Conservation (phyloP, 1,284 basidiomycete species). For the Pseudozyma flocculosa region DNA sequence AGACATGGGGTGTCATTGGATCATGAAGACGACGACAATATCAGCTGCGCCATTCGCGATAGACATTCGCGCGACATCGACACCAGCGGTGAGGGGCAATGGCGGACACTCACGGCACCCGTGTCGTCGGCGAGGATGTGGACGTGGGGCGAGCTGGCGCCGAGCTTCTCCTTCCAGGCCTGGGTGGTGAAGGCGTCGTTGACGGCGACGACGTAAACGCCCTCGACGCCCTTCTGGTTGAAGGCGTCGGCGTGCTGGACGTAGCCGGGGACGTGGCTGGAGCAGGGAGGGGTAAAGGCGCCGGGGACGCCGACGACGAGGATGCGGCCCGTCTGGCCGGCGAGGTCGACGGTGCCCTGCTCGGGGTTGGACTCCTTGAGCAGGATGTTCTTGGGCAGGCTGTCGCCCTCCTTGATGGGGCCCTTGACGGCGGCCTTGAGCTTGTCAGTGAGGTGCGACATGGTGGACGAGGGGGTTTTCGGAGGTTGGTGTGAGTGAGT, state of each 20-base stretch:
- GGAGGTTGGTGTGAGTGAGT: too few species aligned
- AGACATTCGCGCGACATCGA: too few species aligned
- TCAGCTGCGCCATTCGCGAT: too few species aligned
- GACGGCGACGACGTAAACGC: conserved; percentile 51
- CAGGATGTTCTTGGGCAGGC: conserved; percentile 31
- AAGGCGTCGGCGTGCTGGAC: conserved; percentile 42
- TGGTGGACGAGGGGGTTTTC: too few species aligned
- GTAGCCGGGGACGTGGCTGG: conserved; percentile 55
- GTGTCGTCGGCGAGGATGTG: conserved; percentile 55
- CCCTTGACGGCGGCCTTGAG: conserved; percentile 35
- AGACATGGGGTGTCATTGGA: background rate
- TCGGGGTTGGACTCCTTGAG: conserved; percentile 49
- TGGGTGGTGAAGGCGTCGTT: conserved; percentile 52
- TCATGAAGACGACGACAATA: background rate
- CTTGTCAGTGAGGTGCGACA: conserved; percentile 35
- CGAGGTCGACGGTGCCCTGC: conserved; percentile 38
- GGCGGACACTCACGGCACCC: conserved; percentile 21
- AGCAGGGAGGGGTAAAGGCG: conserved; percentile 47
- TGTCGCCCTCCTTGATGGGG: conserved; percentile 42
- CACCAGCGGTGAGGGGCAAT: too few species aligned
- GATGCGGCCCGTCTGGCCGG: conserved; percentile 27
- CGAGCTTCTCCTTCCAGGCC: conserved; percentile 55
- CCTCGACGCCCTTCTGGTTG: conserved; percentile 46
- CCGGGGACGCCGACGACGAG: conserved; percentile 35
- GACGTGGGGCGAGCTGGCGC: conserved; percentile 28